Evolutionary conservation across 23 red algal species (phyloP), one percentile per base, ranked within the genome.

Genomic region (Gracilariopsis chorda): DNA sequence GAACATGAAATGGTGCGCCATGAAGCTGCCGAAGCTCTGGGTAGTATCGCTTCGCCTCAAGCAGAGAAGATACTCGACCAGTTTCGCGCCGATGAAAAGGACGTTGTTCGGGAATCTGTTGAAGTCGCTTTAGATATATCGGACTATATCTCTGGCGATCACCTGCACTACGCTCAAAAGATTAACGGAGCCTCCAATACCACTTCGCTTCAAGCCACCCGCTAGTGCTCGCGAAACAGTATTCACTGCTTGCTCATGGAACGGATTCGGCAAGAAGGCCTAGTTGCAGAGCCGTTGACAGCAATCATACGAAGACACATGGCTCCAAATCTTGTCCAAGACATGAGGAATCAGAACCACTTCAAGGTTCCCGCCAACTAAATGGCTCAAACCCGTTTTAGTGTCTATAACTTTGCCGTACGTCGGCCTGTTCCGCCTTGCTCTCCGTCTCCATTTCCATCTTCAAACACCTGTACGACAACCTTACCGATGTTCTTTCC

Each of bases 1-100:
- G 97, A 96, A 71, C 84, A 86, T 77, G 67, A 84, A 35, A 99
- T 99, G 97, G 97, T 99, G 24, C 75, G 97, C 43, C 97, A 99
- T 76, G 97, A 99, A 82, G 97, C 97, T 44, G 97, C 97, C 8
- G 97, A 99, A 87, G 97, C 97, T 5, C 49, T 99, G 25, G 97
- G 97, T 20, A 82, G 88, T 41, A 94, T 99, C 13, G 97, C 67
- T 19, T 81, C 58, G 2, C 16, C 23, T 14, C 77, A 89, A 5
- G 79, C 56, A 17, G 59, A 88, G 60, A 41, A 52, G 1, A 58
- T 95, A 27, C 82, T 99, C 46, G 33, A 53, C 5, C 34, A 83
- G 40, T 93, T 82, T 69, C 46, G 53, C 28, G 48, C 27, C 2
- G 97, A 99, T 78, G 78, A 74, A n/a, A 77, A 78, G 32, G 88